Evolutionary conservation across 2,329 filamentous ascomycete species (phyloP).

Genomic region (Exophiala alcalophila): DNA sequence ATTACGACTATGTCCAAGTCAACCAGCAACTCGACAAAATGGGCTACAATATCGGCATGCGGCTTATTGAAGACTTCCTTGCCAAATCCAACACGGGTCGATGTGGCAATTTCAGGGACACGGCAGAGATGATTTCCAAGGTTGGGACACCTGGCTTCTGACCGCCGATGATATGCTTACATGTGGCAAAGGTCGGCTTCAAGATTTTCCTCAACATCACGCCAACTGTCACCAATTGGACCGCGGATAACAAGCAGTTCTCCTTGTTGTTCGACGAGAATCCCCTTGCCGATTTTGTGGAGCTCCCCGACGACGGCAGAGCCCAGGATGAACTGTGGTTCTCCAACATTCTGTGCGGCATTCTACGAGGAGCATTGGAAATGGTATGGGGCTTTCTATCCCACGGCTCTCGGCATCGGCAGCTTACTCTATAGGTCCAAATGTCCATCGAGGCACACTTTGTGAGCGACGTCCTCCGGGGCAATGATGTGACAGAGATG

Average conservation of each 20-base stretch:
- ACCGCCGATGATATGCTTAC: background rate
- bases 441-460: constrained; percentile 99
- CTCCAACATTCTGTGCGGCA: constrained; percentile 93
- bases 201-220: constrained; percentile 99
- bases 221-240: constrained; percentile 92
- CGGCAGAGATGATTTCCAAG: constrained; percentile 93
- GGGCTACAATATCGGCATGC: constrained; percentile 97
- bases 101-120: constrained; percentile 91
- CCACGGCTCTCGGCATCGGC: constrained; percentile 8
- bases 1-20: constrained; percentile 88
- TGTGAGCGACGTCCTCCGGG: constrained; percentile 85
- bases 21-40: constrained; percentile 98
- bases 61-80: constrained; percentile 94
- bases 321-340: constrained; percentile 98
- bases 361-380: constrained; percentile 84
- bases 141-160: constrained; percentile 45
- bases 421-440: constrained; percentile 60
- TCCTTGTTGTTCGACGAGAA: constrained; percentile 96
- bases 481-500: constrained; percentile 97
- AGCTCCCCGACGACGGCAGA: constrained; percentile 90
- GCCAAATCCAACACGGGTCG: constrained; percentile 89
- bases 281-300: constrained; percentile 93
- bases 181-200: constrained; percentile 72
- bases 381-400: constrained; percentile 63
- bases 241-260: constrained; percentile 92